Evolutionary conservation across 805 yeast species (phyloP), one percentile per base, ranked within the genome.

Genomic region (Cyberlindnera xylosilytica): DNA sequence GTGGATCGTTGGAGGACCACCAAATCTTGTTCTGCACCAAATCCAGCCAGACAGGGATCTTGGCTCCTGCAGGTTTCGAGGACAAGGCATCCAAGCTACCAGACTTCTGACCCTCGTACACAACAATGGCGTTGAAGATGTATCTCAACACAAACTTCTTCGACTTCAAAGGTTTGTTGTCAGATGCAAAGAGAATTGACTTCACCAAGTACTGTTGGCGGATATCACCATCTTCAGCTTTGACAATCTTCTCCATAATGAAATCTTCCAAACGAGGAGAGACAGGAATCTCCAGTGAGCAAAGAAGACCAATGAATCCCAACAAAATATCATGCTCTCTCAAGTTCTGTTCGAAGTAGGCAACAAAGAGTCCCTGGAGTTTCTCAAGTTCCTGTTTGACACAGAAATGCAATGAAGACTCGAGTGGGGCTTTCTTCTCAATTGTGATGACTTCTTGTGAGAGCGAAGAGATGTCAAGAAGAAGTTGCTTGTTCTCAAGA

Each of bases 301-400:
- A 70, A 19, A 76, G 53, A 29, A 65, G 62, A 39, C 72, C 69
- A 23, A 78, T 54, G 20, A 76, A 60, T 4, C 64, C 58, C n/a
- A 76, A 56, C 0, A 70, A 62, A 13, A 61, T 54, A 13, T 66
- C 69, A 35, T 61, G 57, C 20, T 75, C 73, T 3, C 56, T 58
- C 1, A 65, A 53, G 20, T 62, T 58, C 12, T 51, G 44, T 11
- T 63, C 51, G 36, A 74, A 56, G 50, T 63, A 69, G 4, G 45
- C 43, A 6, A 77, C 66, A 43, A 73, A 73, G 1, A 79, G 44
- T 0, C 40, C 36, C 58, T 87, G 91, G 35, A 87, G 68, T 41
- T 75, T 79, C 19, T 73, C 73, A 20, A 85, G 65, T 0, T 93
- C 79, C 56, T 84, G 89, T 26, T 76, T 82, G 4, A 87, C 70